These are phyloP conservation scores for Trichophyton verrucosum DNA, from an alignment of 2,329 filamentous ascomycete genomes.

Conservation along the genomic window DNA sequence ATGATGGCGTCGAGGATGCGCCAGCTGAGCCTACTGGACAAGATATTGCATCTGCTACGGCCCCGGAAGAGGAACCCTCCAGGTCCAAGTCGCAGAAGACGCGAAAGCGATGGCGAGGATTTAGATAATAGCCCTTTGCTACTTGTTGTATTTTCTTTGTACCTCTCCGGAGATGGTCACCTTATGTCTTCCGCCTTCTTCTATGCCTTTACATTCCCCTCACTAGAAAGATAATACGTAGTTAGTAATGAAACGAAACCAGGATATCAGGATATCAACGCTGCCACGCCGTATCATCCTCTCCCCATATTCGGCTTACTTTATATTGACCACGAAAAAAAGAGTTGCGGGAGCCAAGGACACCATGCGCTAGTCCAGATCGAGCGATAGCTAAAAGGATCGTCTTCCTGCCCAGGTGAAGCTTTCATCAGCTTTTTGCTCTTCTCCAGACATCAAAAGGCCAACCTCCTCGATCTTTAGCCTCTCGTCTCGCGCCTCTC, in stretches of 20 bases:
- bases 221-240: neutral
- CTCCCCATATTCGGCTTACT: too few species aligned
- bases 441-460: neutral
- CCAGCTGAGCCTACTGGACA: slow-evolving; percentile 1
- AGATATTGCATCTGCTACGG: neutral
- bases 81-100: slow-evolving; percentile 21
- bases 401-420: neutral
- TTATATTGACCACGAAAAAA: neutral
- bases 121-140: slow-evolving; percentile 12
- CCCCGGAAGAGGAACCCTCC: neutral
- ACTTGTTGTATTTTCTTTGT: neutral
- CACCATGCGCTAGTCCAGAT: neutral
- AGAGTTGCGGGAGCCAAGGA: neutral
- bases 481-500: neutral
- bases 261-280: too few species aligned
- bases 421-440: neutral
- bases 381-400: neutral
- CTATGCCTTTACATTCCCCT: neutral
- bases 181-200: neutral
- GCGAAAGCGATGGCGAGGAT: slow-evolving; percentile 22
- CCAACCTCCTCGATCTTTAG: neutral
- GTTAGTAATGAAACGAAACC: neutral
- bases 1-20: slow-evolving; percentile 17
- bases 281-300: too few species aligned
- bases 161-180: neutral